Evolutionary conservation across 2,329 filamentous ascomycete species (phyloP), one percentile per base, ranked within the genome.

Genomic region (Cyanodermella asteris): DNA sequence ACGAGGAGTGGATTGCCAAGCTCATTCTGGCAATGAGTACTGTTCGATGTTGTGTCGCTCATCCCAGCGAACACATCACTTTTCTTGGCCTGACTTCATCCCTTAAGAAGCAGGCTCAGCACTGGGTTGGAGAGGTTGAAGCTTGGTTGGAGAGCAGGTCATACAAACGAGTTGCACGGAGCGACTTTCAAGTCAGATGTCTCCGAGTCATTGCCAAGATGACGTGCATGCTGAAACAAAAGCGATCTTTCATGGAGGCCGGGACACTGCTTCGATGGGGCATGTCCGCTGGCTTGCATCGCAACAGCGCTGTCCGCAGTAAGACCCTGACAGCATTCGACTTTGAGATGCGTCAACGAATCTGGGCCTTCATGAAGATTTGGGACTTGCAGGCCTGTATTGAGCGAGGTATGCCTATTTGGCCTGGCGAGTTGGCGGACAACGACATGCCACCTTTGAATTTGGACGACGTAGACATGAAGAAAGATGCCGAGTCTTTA

Each of bases 351-450:
- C 53, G 62, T 25, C 50, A 59, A 26, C 50, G 63, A 21, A 42
- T 69, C 3, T 69, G 64, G 64, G 50, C 49, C 2, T 64, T 62
- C 1, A 59, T 65, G 7, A 42, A 60, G 7, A 61, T 68, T 34
- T 41, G 67, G 14, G 62, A 68, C 28, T 38, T 65, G 3, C 61
- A 66, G 34, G 50, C 58, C 1, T 58, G 59, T 1, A 42, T 66
- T 9, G 60, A 66, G 31, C 49, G 51, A 8, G 64, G 64, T 1
- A 57, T 67, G 44, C 53, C 57, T 3, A 55, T 61, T 19, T 46
- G 44, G 2, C 28, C 55, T 9, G 48, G 49, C 21, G 38, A 41
- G 8, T 41, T 41, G 1, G 48, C 54, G 26, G 61, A 57, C 29
- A 61, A 67, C 31, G 51, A 50, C 4, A 44, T 46, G 6, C 40